Conservation (phyloP, 768 basidiomycete genomes). For the Agaricus subrufescens region DNA sequence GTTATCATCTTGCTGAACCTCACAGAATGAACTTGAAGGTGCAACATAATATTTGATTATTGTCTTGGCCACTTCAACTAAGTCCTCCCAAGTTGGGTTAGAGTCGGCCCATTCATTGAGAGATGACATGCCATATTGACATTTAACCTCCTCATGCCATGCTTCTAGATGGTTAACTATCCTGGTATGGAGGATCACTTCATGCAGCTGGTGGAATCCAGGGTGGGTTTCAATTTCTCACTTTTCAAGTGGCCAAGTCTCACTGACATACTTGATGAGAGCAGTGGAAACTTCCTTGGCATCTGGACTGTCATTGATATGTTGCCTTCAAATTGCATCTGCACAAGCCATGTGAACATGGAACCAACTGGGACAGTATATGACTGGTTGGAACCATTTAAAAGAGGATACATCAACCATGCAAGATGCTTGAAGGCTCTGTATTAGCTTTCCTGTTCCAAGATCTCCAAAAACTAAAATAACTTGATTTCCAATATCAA, state of each 20-base stretch:
- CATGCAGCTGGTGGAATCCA: constrained; percentile 23
- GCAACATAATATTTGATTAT: neutral
- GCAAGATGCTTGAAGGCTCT: neutral
- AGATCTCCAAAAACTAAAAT: constrained; percentile 4
- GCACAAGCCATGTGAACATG: constrained; percentile 16
- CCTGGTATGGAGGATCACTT: constrained; percentile 20
- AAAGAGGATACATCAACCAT: neutral
- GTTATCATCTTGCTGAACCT: neutral
- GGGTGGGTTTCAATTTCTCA: constrained; percentile 20
- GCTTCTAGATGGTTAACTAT: constrained; percentile 16
- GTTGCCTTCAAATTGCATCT: constrained; percentile 10
- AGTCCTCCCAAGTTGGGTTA: too few species aligned
- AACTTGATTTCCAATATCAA: neutral
- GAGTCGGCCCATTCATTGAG: too few species aligned
- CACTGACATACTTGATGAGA: neutral
- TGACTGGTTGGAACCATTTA: constrained; percentile 6
- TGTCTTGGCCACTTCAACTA: too few species aligned
- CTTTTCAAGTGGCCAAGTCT: constrained; percentile 17
- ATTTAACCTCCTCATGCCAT: constrained; percentile 11
- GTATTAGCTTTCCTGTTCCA: neutral
- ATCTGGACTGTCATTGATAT: constrained; percentile 1
- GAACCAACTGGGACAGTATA: constrained; percentile 11
- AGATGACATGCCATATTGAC: too few species aligned
- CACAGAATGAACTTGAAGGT: neutral
- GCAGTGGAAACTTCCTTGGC: neutral